Conservation (phyloP, 257 asterid genomes). For the Mitragyna speciosa region DNA sequence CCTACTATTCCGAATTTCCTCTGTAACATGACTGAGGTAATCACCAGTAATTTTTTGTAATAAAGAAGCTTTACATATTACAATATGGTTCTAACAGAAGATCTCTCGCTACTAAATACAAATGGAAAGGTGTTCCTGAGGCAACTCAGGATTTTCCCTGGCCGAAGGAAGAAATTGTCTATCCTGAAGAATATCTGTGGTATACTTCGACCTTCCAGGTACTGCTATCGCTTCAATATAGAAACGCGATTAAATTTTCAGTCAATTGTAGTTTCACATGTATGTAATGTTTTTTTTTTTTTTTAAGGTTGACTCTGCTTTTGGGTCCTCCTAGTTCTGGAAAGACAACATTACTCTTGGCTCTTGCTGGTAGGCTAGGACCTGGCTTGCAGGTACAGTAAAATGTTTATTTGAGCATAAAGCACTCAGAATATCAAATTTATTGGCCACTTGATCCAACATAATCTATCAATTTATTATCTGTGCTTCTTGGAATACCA, state of each 20-base stretch:
- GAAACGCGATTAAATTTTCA: conserved; percentile 14
- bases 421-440: neutral
- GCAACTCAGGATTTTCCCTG: conserved; percentile 59
- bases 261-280: neutral
- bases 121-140: conserved; percentile 60
- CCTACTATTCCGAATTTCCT: conserved; percentile 90
- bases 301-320: conserved; percentile 71
- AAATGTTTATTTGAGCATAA: neutral
- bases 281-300: conserved; percentile 25
- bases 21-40: conserved; percentile 87
- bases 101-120: conserved; percentile 1
- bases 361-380: conserved; percentile 87
- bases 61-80: neutral
- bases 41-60: neutral
- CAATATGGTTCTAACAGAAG: neutral
- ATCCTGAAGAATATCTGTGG: conserved; percentile 79
- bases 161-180: conserved; percentile 59
- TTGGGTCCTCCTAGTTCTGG: conserved; percentile 99
- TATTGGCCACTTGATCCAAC: neutral
- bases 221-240: conserved; percentile 9
- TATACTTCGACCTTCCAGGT: conserved; percentile 93
- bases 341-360: conserved; percentile 81
- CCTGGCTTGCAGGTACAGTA: conserved; percentile 73
- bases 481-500: neutral
- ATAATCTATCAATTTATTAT: neutral